These are phyloP conservation scores for Phanerodontia chrysosporium DNA, from an alignment of 768 basidiomycete species.

Conservation along the genomic window DNA sequence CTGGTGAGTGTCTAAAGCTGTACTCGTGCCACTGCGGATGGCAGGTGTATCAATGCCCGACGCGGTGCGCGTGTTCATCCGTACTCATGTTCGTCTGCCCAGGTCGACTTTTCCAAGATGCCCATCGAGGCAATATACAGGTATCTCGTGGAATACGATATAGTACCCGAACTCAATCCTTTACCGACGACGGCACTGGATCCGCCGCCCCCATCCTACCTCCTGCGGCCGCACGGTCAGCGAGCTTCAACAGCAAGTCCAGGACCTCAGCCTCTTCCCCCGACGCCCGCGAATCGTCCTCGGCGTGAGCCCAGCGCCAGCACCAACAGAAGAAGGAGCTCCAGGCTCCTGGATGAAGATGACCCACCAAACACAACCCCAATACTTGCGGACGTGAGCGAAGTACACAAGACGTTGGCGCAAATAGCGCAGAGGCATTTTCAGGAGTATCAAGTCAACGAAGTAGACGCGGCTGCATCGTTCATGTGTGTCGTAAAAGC, in stretches of 20 bases:
- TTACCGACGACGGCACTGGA: conserved; percentile 62
- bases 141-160: conserved; percentile 70
- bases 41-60: neutral
- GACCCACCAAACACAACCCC: conserved; percentile 39
- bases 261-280: conserved; percentile 23
- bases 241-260: conserved; percentile 35
- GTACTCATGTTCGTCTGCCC: neutral
- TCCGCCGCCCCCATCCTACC: conserved; percentile 63
- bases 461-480: conserved; percentile 76
- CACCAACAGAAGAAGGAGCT: conserved; percentile 59
- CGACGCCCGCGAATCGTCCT: conserved; percentile 67
- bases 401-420: conserved; percentile 65
- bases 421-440: conserved; percentile 72
- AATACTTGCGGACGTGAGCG: conserved; percentile 64
- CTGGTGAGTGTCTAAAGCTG: conserved; percentile 16
- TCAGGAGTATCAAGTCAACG: conserved; percentile 59
- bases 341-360: conserved; percentile 68
- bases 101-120: conserved; percentile 78
- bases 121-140: conserved; percentile 61
- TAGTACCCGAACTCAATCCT: conserved; percentile 67
- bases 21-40: neutral
- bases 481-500: conserved; percentile 74
- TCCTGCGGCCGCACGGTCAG: conserved; percentile 47
- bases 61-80: neutral
- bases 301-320: conserved; percentile 63